phyloP scores from a whole-genome alignment of 371 early-diverging fungal species.

The Rhizopus microsporus region DNA sequence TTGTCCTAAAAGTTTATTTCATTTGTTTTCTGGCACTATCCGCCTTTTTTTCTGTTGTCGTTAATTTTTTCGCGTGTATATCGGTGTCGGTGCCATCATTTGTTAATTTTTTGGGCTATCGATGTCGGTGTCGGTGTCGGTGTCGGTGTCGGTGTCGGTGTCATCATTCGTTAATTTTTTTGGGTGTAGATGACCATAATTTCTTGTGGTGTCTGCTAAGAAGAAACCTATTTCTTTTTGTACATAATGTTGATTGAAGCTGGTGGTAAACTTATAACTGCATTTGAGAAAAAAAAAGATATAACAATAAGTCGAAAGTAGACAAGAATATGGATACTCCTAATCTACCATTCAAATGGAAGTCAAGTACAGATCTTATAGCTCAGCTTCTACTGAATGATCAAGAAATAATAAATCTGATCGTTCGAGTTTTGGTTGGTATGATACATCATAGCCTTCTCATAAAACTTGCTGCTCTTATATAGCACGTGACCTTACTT shows the following conservation, averaged over 20 bases:
- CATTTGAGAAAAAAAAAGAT: slow-evolving; percentile 3
- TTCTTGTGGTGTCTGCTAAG: slow-evolving; percentile 5
- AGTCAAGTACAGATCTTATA: slow-evolving; percentile 14
- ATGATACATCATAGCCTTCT: slow-evolving; percentile 9
- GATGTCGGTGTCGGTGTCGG: slow-evolving; percentile 1
- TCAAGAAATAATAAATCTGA: slow-evolving; percentile 19
- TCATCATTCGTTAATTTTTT: neutral
- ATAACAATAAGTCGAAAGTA: slow-evolving; percentile 7
- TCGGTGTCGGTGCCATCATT: too few species aligned
- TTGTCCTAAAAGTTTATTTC: too few species aligned
- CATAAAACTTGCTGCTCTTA: slow-evolving; percentile 1
- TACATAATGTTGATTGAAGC: slow-evolving; percentile 12
- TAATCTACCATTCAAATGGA: slow-evolving; percentile 12
- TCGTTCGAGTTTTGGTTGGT: slow-evolving; percentile 15
- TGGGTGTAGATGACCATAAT: neutral
- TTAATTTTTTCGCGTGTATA: too few species aligned
- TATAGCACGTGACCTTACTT: slow-evolving; percentile 10
- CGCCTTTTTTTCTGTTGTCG: too few species aligned
- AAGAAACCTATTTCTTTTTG: slow-evolving; percentile 11
- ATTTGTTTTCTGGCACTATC: too few species aligned
- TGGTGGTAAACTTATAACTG: slow-evolving; percentile 8
- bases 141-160: neutral
- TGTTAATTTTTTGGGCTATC: too few species aligned
- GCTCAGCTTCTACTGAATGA: slow-evolving; percentile 18
- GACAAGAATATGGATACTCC: slow-evolving; percentile 10